Base-by-base conservation (phyloP, 2,329 filamentous ascomycete species). In the Aureobasidium vineae region DNA sequence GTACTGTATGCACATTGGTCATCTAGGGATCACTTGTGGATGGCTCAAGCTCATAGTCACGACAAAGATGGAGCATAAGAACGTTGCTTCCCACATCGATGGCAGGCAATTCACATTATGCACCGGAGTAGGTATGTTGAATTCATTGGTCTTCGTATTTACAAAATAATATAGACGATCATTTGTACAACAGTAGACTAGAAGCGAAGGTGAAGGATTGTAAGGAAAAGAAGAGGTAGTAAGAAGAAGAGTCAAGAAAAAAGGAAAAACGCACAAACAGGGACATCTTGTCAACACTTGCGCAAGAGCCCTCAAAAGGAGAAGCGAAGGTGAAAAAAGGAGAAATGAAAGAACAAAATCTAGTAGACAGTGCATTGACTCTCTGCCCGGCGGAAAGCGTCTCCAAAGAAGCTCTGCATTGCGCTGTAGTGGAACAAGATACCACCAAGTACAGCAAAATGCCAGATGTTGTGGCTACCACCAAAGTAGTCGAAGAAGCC, bases 401-500 rank as follows among this genome's bases (percentile, higher is more conserved):
- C 77, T 6, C 89, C 84, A 74, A 99, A 99, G 78, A 99, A 95
- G 66, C 92, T 86, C 77, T 97, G 91, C 94, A 99, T 97, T 21
- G 95, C 95, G 26, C 85, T 84, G 79, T 98, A 99, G 78, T 99
- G 95, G 77, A 97, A 98, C n/a, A 98, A 78, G 67, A 99, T 99
- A 13, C 95, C 95, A 19, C 93, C 92, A 33, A 99, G 81, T 13
- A 99, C 95, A 8, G 95, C 95, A 40, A 96, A 79, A 78, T 99
- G 95, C 95, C 95, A 99, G 67, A 99, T 87, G 77, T 99, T 99
- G 79, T 99, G 95, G 77, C 91, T 96, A 53, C 92, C 93, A 45
- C 95, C 95, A 47, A 96, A 84, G 76, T 98, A 98, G 78, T 99
- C 95, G 72, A 99, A 99, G 75, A 90, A 86, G 59, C 95, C 95